Conservation (phyloP, 2,329 filamentous ascomycete genomes). For the Penicillium sp. region DNA sequence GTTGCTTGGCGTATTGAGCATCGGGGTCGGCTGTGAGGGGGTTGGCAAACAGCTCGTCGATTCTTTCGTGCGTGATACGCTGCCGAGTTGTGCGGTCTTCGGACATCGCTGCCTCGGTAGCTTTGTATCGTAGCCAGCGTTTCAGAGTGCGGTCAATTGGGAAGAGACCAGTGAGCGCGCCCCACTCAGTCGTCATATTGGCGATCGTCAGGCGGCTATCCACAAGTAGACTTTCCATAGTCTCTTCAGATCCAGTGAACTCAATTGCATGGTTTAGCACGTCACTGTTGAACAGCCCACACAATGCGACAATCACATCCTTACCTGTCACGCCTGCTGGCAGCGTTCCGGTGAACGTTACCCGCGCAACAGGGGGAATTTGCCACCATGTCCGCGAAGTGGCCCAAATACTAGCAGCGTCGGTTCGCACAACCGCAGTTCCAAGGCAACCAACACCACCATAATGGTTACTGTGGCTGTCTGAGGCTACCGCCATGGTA, state of each 20-base stretch:
- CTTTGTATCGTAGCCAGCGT: slow-evolving; percentile 73
- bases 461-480: slow-evolving; percentile 75
- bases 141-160: slow-evolving; percentile 72
- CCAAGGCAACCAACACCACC: slow-evolving; percentile 75
- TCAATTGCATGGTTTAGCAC: slow-evolving; percentile 91
- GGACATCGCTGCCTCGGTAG: slow-evolving; percentile 64
- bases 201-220: slow-evolving; percentile 66
- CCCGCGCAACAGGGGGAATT: slow-evolving; percentile 76
- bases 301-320: slow-evolving; percentile 88
- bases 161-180: slow-evolving; percentile 70
- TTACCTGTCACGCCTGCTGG: slow-evolving; percentile 84
- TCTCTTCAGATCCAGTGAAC: slow-evolving; percentile 77
- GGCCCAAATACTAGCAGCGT: slow-evolving; percentile 81
- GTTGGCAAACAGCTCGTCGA: slow-evolving; percentile 70
- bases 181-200: slow-evolving; percentile 85
- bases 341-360: slow-evolving; percentile 72
- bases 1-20: slow-evolving; percentile 76
- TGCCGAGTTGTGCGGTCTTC: not conserved
- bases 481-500: slow-evolving; percentile 72
- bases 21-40: slow-evolving; percentile 68
- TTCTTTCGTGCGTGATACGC: slow-evolving; percentile 63
- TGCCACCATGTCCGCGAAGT: slow-evolving; percentile 86
- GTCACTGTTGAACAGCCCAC: slow-evolving; percentile 79
- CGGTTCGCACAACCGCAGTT: slow-evolving; percentile 79
- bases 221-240: slow-evolving; percentile 67